Evolutionary conservation across 2,329 filamentous ascomycete genomes (phyloP).

Genomic region (Neonectria faginata): DNA sequence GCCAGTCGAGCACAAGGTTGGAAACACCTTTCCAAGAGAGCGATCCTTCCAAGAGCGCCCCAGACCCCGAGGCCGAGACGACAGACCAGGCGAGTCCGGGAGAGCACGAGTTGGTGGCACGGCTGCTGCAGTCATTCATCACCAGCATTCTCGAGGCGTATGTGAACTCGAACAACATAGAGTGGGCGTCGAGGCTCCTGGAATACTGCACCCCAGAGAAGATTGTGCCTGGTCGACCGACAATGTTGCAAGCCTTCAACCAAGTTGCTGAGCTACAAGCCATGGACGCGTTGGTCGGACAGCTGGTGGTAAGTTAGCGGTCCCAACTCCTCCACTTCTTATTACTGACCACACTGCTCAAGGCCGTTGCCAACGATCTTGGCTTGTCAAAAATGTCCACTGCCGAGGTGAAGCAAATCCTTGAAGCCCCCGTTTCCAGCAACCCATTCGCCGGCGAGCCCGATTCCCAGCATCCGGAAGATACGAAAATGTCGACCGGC

Average conservation of each 20-base stretch:
- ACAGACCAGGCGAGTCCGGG: constrained; percentile 55
- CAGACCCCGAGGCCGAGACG: constrained; percentile 68
- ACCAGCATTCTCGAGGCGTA: constrained; percentile 82
- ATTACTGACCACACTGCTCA: constrained; percentile 31
- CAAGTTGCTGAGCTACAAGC: constrained; percentile 71
- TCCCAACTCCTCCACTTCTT: neutral
- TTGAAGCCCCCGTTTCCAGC: constrained; percentile 54
- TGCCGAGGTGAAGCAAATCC: constrained; percentile 59
- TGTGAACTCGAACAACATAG: constrained; percentile 69
- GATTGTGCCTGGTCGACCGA: constrained; percentile 70
- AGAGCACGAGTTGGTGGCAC: constrained; percentile 71
- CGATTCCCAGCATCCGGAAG: constrained; percentile 59
- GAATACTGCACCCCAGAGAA: constrained; percentile 76
- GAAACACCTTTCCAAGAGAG: constrained; percentile 67
- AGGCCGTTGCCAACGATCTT: constrained; percentile 74
- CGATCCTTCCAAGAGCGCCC: constrained; percentile 66
- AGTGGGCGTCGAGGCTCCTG: constrained; percentile 73
- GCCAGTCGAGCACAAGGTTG: constrained; percentile 68
- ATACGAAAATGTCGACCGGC: constrained; percentile 68
- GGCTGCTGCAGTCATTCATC: constrained; percentile 80
- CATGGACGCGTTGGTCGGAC: constrained; percentile 75
- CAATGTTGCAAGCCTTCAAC: constrained; percentile 72
- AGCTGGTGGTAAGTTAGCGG: constrained; percentile 69
- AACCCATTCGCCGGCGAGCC: constrained; percentile 61
- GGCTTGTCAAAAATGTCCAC: constrained; percentile 62